Percentiles rank a stretch among this genome's conserved stretches.
These are phyloP conservation scores for Heterobasidion occidentale DNA, from an alignment of 1,284 basidiomycete genomes.

Conservation along the genomic window DNA sequence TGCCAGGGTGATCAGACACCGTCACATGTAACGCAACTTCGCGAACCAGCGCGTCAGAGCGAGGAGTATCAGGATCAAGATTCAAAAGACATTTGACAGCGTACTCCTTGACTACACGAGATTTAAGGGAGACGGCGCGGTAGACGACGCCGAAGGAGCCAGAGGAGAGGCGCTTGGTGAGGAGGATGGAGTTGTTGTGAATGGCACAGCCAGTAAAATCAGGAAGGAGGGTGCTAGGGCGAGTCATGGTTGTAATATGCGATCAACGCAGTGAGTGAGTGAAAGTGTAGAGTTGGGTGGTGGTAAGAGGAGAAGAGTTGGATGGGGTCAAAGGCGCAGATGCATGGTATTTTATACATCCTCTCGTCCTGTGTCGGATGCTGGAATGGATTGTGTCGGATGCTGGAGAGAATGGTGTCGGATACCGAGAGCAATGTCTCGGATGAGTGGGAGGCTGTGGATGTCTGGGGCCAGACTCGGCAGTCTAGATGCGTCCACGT, in stretches of 20 bases:
- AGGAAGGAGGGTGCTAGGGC: background rate
- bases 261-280: background rate
- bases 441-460: background rate
- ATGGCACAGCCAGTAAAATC: conserved; percentile 7
- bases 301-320: background rate
- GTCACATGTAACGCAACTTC: conserved; percentile 38
- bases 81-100: conserved; percentile 58
- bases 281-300: background rate
- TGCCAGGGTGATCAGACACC: conserved; percentile 49
- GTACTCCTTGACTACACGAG: conserved; percentile 17
- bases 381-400: background rate
- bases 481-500: background rate
- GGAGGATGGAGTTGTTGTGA: conserved; percentile 4
- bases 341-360: background rate
- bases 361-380: background rate
- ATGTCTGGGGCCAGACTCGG: background rate
- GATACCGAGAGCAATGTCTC: background rate
- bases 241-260: background rate
- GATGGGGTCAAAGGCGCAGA: background rate
- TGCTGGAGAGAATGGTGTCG: background rate
- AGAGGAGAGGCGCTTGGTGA: conserved; percentile 24
- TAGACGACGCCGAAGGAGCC: conserved; percentile 37
- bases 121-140: conserved; percentile 29
- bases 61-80: conserved; percentile 27
- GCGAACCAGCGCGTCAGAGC: conserved; percentile 2